Percentiles rank a stretch among this genome's conserved stretches.
Evolutionary conservation across 1,139 yeast species (phyloP).

Genomic region (Blastobotrys proliferans): DNA sequence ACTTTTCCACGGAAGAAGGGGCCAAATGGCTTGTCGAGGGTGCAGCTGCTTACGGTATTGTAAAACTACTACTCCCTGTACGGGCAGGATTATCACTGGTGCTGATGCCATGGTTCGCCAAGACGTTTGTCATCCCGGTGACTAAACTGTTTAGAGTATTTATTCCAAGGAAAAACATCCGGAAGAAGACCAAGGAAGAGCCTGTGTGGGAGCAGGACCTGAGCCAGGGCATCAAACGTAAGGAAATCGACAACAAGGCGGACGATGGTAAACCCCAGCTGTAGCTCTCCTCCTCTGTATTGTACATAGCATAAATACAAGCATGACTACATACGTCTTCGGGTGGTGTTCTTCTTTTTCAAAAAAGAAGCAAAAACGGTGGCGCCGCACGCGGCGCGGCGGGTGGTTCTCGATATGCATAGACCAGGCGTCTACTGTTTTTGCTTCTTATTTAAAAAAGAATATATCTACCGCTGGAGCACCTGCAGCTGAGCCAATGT

Average conservation of each 20-base stretch:
- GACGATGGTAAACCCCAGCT: constrained; percentile 10
- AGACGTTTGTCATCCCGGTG: constrained; percentile 53
- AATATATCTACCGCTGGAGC: too few species aligned
- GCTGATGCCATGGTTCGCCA: constrained; percentile 66
- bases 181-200: constrained; percentile 4
- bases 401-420: too few species aligned
- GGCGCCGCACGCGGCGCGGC: too few species aligned
- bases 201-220: constrained; percentile 14
- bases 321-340: too few species aligned
- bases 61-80: constrained; percentile 56
- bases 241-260: constrained; percentile 1
- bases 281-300: too few species aligned
- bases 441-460: too few species aligned
- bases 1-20: constrained; percentile 44
- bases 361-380: too few species aligned
- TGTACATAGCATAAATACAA: too few species aligned
- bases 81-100: constrained; percentile 54
- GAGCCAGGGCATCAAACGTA: constrained; percentile 1
- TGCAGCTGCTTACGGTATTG: constrained; percentile 81
- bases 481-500: too few species aligned
- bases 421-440: too few species aligned
- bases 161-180: constrained; percentile 6
- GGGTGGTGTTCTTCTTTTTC: too few species aligned
- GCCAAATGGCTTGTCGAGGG: constrained; percentile 67
- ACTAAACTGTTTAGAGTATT: constrained; percentile 35